These are phyloP conservation scores for Bidens hawaiensis DNA, from an alignment of 140 eudicot genomes.

Conservation along the genomic window DNA sequence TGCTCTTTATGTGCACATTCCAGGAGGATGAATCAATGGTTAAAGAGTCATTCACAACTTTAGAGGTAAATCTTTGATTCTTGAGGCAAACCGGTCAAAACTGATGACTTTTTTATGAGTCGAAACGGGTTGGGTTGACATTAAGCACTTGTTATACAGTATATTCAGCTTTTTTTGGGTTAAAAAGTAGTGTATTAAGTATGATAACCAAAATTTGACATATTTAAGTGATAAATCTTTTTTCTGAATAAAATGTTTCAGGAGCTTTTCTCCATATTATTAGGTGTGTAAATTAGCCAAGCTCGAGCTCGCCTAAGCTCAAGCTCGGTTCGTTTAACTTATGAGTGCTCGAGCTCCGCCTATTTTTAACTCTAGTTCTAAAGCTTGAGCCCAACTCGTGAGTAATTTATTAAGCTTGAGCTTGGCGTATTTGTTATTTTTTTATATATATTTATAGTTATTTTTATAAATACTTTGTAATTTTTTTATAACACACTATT, in stretches of 20 bases:
- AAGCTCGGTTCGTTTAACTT: too few species aligned
- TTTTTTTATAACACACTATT: too few species aligned
- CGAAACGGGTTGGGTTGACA: background rate
- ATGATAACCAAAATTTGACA: background rate
- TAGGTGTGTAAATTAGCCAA: too few species aligned
- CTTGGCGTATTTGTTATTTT: too few species aligned
- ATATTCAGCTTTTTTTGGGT: background rate
- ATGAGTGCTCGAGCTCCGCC: too few species aligned
- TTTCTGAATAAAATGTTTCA: background rate
- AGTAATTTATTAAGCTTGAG: too few species aligned
- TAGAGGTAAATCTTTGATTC: slow-evolving; percentile 51
- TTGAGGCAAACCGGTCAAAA: background rate
- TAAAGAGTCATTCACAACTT: slow-evolving; percentile 66
- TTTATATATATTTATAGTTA: too few species aligned
- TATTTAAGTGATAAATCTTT: too few species aligned
- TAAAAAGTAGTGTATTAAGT: background rate
- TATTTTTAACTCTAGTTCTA: too few species aligned
- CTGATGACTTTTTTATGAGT: background rate
- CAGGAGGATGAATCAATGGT: slow-evolving; percentile 65
- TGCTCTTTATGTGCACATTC: slow-evolving; percentile 80
- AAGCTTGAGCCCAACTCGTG: too few species aligned
- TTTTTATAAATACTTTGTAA: too few species aligned
- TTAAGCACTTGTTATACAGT: background rate
- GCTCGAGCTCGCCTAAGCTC: too few species aligned
- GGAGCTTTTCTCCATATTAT: background rate